Evolutionary conservation across 441 rosid genomes (phyloP), one percentile per base, ranked within the genome.

Genomic region (Erodium trifolium): DNA sequence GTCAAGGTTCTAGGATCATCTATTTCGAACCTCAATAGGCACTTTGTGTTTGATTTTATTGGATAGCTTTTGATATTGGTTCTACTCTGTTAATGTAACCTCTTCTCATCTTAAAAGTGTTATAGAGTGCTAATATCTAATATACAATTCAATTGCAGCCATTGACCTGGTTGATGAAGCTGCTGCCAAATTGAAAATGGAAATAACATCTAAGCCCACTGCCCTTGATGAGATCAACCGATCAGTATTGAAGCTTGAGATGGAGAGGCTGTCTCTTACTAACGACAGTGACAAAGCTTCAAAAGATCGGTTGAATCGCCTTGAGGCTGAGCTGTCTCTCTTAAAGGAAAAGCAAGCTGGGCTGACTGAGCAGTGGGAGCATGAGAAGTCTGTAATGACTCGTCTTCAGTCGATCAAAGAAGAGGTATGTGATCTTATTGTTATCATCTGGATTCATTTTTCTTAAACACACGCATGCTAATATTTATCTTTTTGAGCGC

Each of bases 171-270:
- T 94, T 66, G 98, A 94, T 83, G 99, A 94, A 82, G 99, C 98
- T 71, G 99, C 98, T 69, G 92, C 99, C 76, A 89, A 97, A 35
- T 95, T 77, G 99, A 95, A 88, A 76, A 95, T 92, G 99, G 98
- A 95, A 78, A 95, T 95, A 59, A 90, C 98, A 34, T 92, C 99
- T 16, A 95, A 92, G 76, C 99, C 99, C 60, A 92, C 96, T 71
- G 95, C 90, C 51, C 95, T 95, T 27, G 98, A 95, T 72, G 99
- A 92, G 84, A 92, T 95, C 69, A 85, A 95, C 76, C 93, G 97
- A 91, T 78, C 88, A 92, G 27, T 90, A 92, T 75, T 92, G 89
- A 92, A 92, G 81, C 97, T 96, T 1, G 98, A 92, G 80, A 83
- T 81, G 11, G 98, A 92, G 87, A 90, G 90, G 72, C 82, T 95